Percentiles rank a stretch among this genome's conserved stretches.
These are phyloP conservation scores for Haplosporangium gracile DNA, from an alignment of 192 early-diverging fungal genomes.

Conservation along the genomic window DNA sequence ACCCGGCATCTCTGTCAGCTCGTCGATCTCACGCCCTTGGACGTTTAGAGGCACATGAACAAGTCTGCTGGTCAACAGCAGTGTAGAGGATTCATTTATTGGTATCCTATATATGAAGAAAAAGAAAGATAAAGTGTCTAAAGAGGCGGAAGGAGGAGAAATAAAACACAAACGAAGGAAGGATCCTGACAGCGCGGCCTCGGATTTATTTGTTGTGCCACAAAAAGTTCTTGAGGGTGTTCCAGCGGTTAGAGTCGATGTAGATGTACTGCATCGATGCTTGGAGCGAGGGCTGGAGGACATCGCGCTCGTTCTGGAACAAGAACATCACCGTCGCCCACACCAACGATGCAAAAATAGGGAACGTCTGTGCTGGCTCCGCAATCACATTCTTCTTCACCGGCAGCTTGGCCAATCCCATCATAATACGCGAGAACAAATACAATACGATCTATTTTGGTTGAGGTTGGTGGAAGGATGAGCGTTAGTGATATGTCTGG, in stretches of 20 bases:
- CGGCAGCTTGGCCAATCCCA: conserved; percentile 87
- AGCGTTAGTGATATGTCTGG: no score
- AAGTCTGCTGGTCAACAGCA: no score
- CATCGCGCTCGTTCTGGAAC: conserved; percentile 89
- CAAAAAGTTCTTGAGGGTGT: conserved; percentile 77
- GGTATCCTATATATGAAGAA: no score
- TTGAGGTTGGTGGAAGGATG: no score
- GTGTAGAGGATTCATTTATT: no score
- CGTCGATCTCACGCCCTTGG: no score
- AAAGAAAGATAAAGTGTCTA: no score
- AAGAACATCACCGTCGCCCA: conserved; percentile 98
- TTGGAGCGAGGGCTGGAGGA: conserved; percentile 91
- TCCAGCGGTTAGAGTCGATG: conserved; percentile 88
- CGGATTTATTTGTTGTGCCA: conserved; percentile 84
- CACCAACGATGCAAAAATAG: conserved; percentile 91
- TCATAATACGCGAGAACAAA: conserved; percentile 91
- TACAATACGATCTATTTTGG: conserved; percentile 87
- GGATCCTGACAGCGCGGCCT: neutral
- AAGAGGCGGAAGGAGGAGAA: neutral
- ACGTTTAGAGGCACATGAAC: no score
- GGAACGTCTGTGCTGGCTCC: conserved; percentile 85
- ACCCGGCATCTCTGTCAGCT: no score
- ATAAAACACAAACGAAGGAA: neutral
- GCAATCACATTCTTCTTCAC: conserved; percentile 78
- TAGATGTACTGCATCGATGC: conserved; percentile 97